Evolutionary conservation across 1,284 basidiomycete species (phyloP).

Genomic region (Ceratobasidium sp.): DNA sequence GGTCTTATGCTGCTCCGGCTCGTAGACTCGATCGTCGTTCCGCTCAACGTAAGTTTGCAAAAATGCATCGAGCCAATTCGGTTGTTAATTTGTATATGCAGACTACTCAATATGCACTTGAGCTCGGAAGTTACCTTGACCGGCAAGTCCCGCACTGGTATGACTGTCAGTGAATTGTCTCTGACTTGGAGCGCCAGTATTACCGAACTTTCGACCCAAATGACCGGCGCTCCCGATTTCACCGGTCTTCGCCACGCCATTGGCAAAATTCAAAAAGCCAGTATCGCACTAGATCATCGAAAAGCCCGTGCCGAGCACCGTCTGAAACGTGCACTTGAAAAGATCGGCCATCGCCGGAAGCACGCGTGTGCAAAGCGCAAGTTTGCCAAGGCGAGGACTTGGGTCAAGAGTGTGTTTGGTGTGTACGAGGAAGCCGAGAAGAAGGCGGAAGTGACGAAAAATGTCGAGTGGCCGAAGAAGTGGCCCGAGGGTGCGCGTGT

Average conservation of each 20-base stretch:
- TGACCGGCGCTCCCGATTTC: conserved; percentile 60
- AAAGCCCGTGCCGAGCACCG: conserved; percentile 54
- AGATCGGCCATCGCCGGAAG: conserved; percentile 51
- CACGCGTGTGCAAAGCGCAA: conserved; percentile 18
- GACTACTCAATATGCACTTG: conserved; percentile 78
- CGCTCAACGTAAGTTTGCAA: conserved; percentile 30
- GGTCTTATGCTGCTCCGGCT: conserved; percentile 74
- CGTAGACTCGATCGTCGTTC: conserved; percentile 66
- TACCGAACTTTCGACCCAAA: conserved; percentile 53
- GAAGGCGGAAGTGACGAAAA: background rate
- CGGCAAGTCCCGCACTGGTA: conserved; percentile 58
- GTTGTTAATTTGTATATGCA: conserved; percentile 71
- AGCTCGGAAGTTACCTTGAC: conserved; percentile 71
- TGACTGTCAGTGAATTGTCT: background rate
- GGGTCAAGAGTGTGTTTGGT: conserved; percentile 47
- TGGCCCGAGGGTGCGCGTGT: conserved; percentile 31
- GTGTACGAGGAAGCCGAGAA: conserved; percentile 20
- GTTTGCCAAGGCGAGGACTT: conserved; percentile 36
- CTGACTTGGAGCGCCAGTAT: conserved; percentile 62
- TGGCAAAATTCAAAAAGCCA: conserved; percentile 64
- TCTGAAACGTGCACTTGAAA: conserved; percentile 62
- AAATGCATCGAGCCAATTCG: background rate
- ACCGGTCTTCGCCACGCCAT: conserved; percentile 65
- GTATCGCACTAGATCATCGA: conserved; percentile 68
- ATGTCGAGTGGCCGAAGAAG: conserved; percentile 4